phyloP scores from a whole-genome alignment of 345 rosid genomes.

The Crucihimalaya himalaica region DNA sequence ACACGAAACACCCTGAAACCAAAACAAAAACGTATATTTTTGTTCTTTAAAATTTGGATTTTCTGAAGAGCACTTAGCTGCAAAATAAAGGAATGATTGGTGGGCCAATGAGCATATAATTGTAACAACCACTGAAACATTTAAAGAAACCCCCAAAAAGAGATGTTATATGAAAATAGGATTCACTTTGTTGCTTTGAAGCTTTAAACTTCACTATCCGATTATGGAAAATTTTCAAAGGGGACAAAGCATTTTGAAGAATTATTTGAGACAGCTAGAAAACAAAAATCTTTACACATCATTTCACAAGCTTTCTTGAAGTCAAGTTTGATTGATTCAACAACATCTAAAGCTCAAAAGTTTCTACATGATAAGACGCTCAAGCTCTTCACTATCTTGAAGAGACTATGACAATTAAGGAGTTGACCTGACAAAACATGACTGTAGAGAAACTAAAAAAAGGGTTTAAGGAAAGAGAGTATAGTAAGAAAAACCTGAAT shows the following conservation, averaged over 20 bases:
- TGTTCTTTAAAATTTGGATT: slow-evolving; percentile 1
- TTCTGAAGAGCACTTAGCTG: background rate
- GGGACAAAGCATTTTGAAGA: slow-evolving; percentile 28
- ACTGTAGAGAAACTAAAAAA: background rate
- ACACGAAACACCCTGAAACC: slow-evolving; percentile 86
- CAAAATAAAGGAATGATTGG: slow-evolving; percentile 22
- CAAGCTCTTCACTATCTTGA: slow-evolving; percentile 15
- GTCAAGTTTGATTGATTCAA: slow-evolving; percentile 21
- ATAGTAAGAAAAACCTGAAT: slow-evolving; percentile 61
- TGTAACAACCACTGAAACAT: slow-evolving; percentile 33
- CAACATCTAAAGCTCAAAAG: background rate
- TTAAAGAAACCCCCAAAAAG: slow-evolving; percentile 21
- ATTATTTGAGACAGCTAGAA: slow-evolving; percentile 36
- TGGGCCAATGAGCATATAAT: slow-evolving; percentile 31
- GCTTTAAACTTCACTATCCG: slow-evolving; percentile 32
- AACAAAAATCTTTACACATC: slow-evolving; percentile 26
- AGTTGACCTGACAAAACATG: background rate
- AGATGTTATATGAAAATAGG: slow-evolving; percentile 36
- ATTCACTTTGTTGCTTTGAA: slow-evolving; percentile 33
- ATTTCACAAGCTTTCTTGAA: slow-evolving; percentile 1
- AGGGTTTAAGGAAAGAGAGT: background rate
- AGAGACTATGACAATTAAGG: slow-evolving; percentile 8
- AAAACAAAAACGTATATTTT: slow-evolving; percentile 2
- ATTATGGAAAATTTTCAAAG: slow-evolving; percentile 33
- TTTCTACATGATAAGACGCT: slow-evolving; percentile 4